A percentile compares a stretch with the other conserved stretches of the same genome.
These are phyloP conservation scores for Arthrobotrys conoides DNA, from an alignment of 2,329 filamentous ascomycete species.

Conservation along the genomic window DNA sequence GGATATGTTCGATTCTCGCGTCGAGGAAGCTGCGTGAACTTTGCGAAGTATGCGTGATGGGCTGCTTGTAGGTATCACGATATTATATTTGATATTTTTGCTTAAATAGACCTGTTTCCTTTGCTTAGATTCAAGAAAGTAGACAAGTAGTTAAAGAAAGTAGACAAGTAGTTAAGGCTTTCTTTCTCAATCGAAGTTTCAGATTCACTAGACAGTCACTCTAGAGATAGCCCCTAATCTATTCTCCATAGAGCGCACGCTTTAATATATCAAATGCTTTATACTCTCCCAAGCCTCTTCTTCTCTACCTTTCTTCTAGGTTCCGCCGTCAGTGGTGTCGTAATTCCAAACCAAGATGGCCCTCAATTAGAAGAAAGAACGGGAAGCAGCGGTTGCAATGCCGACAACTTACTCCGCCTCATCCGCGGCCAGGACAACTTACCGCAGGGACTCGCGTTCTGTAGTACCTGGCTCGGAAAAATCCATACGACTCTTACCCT, in stretches of 20 bases:
- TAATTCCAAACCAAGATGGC: slow-evolving; percentile 9
- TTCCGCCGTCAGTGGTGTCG: slow-evolving; percentile 1
- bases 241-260: too few species aligned
- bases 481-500: neutral
- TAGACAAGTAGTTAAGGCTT: too few species aligned
- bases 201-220: too few species aligned
- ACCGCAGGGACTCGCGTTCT: slow-evolving; percentile 26
- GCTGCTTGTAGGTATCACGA: too few species aligned
- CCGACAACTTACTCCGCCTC: slow-evolving; percentile 37
- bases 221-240: too few species aligned
- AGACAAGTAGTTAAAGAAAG: too few species aligned
- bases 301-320: slow-evolving; percentile 16
- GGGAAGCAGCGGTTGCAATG: slow-evolving; percentile 16
- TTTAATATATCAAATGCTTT: slow-evolving; percentile 2
- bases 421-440: slow-evolving; percentile 14
- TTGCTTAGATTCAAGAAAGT: too few species aligned
- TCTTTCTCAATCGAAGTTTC: too few species aligned
- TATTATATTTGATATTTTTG: too few species aligned
- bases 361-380: slow-evolving; percentile 22
- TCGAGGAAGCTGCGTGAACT: neutral
- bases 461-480: slow-evolving; percentile 27
- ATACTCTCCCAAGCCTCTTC: neutral
- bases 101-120: too few species aligned
- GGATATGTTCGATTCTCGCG: too few species aligned
- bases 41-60: too few species aligned